Conservation (phyloP, 2,329 filamentous ascomycete species). For the Hymenoscyphus fraxineus region DNA sequence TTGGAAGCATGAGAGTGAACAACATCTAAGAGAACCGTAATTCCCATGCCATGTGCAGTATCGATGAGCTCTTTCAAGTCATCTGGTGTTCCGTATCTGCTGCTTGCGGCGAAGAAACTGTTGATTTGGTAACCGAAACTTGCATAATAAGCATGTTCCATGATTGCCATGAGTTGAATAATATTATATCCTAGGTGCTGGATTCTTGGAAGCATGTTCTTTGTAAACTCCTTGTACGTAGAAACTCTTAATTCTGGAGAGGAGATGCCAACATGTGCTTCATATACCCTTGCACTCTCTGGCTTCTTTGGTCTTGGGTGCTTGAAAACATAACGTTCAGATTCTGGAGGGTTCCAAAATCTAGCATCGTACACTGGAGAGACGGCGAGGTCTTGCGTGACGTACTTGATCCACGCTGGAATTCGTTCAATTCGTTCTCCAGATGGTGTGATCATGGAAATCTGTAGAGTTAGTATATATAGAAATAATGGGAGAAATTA, state of each 20-base stretch:
- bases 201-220: constrained; percentile 87
- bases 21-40: constrained; percentile 88
- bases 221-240: constrained; percentile 96
- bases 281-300: constrained; percentile 83
- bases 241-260: constrained; percentile 84
- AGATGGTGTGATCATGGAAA: constrained; percentile 74
- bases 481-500: neutral
- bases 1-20: constrained; percentile 98
- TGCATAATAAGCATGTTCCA: constrained; percentile 99
- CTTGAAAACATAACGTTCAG: constrained; percentile 79
- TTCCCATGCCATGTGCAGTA: constrained; percentile 84
- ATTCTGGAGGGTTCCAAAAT: constrained; percentile 89
- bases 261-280: constrained; percentile 97
- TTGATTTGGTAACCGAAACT: constrained; percentile 99
- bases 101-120: constrained; percentile 97
- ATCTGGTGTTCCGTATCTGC: constrained; percentile 88
- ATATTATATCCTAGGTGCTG: constrained; percentile 90
- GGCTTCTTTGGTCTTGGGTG: constrained; percentile 80
- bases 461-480: constrained; percentile 46
- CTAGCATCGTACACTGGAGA: constrained; percentile 92
- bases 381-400: constrained; percentile 85
- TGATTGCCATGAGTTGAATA: constrained; percentile 97
- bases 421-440: constrained; percentile 83
- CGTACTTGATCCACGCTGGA: constrained; percentile 95
- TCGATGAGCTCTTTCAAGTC: constrained; percentile 96